Percentiles rank a stretch among this genome's conserved stretches.
These are phyloP conservation scores for Opeltia flavorubescens DNA, from an alignment of 495 filamentous ascomycete species.

Conservation along the genomic window DNA sequence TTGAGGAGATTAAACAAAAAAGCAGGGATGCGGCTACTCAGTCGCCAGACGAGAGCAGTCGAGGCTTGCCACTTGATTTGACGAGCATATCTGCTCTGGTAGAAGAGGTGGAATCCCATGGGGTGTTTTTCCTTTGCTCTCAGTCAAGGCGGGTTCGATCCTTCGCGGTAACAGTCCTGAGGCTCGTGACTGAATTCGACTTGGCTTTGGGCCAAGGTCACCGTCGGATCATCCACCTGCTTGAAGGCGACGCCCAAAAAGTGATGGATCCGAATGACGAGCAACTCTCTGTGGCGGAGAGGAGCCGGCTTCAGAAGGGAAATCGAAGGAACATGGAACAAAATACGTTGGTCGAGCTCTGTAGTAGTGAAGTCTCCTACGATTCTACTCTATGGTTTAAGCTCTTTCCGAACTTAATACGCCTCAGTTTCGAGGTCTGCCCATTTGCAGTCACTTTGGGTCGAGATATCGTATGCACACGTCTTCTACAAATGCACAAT, in stretches of 20 bases:
- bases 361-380: slow-evolving; percentile 88
- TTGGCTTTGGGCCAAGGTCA: slow-evolving; percentile 70
- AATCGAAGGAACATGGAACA: slow-evolving; percentile 71
- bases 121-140: slow-evolving; percentile 95
- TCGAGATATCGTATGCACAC: slow-evolving; percentile 79
- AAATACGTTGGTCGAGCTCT: slow-evolving; percentile 82
- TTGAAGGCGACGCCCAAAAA: slow-evolving; percentile 76
- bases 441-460: slow-evolving; percentile 80
- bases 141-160: slow-evolving; percentile 79
- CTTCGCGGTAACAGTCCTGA: slow-evolving; percentile 83
- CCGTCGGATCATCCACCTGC: slow-evolving; percentile 70
- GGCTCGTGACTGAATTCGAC: slow-evolving; percentile 89
- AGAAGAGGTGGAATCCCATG: slow-evolving; percentile 93
- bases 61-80: slow-evolving; percentile 65
- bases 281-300: slow-evolving; percentile 78
- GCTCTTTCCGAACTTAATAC: slow-evolving; percentile 88
- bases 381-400: slow-evolving; percentile 95
- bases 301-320: slow-evolving; percentile 82
- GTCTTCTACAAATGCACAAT: slow-evolving; percentile 83
- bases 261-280: slow-evolving; percentile 91
- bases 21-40: slow-evolving; percentile 58
- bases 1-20: slow-evolving; percentile 85
- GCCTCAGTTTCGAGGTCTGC: slow-evolving; percentile 80
- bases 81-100: slow-evolving; percentile 81
- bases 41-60: slow-evolving; percentile 40